A percentile compares a stretch with the other conserved stretches of the same genome.
Evolutionary conservation across 192 early-diverging fungal genomes (phyloP).

Genomic region (Coemansia sp.): DNA sequence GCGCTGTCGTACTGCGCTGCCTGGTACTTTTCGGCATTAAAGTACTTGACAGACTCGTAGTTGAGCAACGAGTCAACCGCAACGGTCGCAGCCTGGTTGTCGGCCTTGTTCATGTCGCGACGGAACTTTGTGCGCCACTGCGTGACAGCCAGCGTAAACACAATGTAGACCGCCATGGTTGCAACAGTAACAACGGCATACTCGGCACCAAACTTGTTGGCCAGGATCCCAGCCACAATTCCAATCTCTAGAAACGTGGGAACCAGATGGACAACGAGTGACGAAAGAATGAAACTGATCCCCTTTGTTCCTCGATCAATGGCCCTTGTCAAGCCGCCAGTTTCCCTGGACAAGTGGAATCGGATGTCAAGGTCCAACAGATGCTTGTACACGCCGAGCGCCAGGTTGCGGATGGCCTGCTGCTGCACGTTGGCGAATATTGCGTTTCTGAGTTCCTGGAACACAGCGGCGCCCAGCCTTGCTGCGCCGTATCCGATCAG

Average conservation of each 20-base stretch:
- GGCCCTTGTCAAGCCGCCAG: slow-evolving; percentile 93
- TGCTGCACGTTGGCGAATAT: slow-evolving; percentile 94
- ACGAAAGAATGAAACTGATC: slow-evolving; percentile 95
- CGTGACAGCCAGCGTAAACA: slow-evolving; percentile 87
- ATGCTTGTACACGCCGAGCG: slow-evolving; percentile 89
- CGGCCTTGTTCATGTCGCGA: slow-evolving; percentile 91
- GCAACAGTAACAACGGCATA: slow-evolving; percentile 63
- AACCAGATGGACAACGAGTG: slow-evolving; percentile 93
- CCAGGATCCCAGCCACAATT: slow-evolving; percentile 89
- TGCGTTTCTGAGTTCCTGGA: slow-evolving; percentile 91
- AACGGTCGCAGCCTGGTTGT: slow-evolving; percentile 91
- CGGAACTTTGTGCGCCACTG: slow-evolving; percentile 86
- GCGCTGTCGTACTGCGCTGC: slow-evolving; percentile 85
- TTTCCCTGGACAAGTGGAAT: slow-evolving; percentile 94
- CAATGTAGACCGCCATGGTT: slow-evolving; percentile 78
- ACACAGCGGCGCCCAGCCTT: slow-evolving; percentile 74
- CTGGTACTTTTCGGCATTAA: slow-evolving; percentile 94
- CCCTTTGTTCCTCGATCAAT: slow-evolving; percentile 95
- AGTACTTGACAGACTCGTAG: slow-evolving; percentile 97
- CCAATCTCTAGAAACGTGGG: slow-evolving; percentile 95
- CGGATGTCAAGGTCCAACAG: slow-evolving; percentile 83
- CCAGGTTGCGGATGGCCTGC: slow-evolving; percentile 85
- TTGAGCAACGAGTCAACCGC: slow-evolving; percentile 97
- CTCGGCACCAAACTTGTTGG: slow-evolving; percentile 61
- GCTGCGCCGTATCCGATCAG: slow-evolving; percentile 95